Evolutionary conservation across 768 basidiomycete genomes (phyloP), one percentile per base, ranked within the genome.

Genomic region (Xerocomellus intermedius): DNA sequence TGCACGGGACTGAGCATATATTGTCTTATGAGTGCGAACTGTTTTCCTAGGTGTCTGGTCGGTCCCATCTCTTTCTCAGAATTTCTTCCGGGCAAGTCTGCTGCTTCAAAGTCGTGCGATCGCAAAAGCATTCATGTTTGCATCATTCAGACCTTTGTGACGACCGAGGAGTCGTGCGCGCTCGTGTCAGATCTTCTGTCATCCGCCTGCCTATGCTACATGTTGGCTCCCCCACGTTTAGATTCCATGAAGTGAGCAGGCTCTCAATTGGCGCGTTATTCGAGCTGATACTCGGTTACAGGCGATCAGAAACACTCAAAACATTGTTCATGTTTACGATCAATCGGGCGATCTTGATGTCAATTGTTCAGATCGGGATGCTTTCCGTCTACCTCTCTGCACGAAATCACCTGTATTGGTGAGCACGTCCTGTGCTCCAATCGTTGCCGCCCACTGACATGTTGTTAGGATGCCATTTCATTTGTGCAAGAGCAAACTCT

Each of bases 401-500:
- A 3, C 53, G 32, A 43, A 22, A 61, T 36, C 30, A 42, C n/a
- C 28, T 64, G 28, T 64, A 64, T 22, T 64, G 63, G 63, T 61
- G 46, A 48, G 60, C 10, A 16, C 1, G 42, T 17, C 28, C 22
- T 32, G 9, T 39, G 28, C 21, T 19, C 10, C 10, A 9, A 5
- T 28, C 14, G 21, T 44, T 30, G n/a, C 26, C 21, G 9, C 35
- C 21, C 19, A 19, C 44, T 5, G 12, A 48, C 24, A 44, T 24
- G n/a, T 35, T 32, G 35, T 30, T 19, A 64, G 63, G 62, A 55
- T 60, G 56, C 59, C 62, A 32, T 64, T 64, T 45, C 51, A 64
- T 37, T n/a, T 64, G 24, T 61, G 54, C 56, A 64, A 64, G 59
- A 64, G 62, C 52, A 64, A 64, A 21, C 56, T 64, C 14, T 64